Percentiles rank a stretch among this genome's conserved stretches.
phyloP scores from a whole-genome alignment of 371 early-diverging fungal genomes.

The Mycotypha africana region DNA sequence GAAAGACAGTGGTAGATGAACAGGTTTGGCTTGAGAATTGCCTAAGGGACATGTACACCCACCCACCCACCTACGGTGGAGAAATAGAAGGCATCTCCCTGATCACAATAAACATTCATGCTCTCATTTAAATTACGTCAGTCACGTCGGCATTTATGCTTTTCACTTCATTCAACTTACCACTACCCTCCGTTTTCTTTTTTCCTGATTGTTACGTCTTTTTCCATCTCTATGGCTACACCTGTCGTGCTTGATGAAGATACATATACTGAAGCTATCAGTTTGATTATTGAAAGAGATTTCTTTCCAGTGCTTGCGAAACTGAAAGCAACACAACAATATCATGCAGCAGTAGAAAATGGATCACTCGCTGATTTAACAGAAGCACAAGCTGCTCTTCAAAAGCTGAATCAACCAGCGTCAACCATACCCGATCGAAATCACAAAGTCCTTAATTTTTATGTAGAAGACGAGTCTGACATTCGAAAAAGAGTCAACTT shows the following conservation, averaged over 20 bases:
- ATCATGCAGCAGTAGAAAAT: slow-evolving; percentile 29
- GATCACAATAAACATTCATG: too few relatives aligned
- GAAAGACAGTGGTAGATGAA: too few relatives aligned
- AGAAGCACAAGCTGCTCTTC: slow-evolving; percentile 17
- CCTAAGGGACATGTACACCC: too few relatives aligned
- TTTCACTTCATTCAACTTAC: too few relatives aligned
- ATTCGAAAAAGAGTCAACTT: slow-evolving; percentile 39
- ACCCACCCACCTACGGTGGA: too few relatives aligned
- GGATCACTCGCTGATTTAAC: slow-evolving; percentile 23
- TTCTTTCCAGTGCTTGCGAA: slow-evolving; percentile 76
- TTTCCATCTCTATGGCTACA: slow-evolving; percentile 1
- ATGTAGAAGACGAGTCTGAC: slow-evolving; percentile 20
- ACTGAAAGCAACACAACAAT: slow-evolving; percentile 54
- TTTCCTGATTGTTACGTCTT: too few relatives aligned
- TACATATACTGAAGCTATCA: slow-evolving; percentile 70
- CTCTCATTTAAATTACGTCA: too few relatives aligned
- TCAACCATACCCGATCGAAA: background rate
- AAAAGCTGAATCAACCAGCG: background rate
- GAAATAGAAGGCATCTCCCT: too few relatives aligned
- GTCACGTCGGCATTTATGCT: too few relatives aligned
- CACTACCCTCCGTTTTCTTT: too few relatives aligned
- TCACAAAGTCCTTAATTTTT: slow-evolving; percentile 23
- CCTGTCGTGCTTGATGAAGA: slow-evolving; percentile 69
- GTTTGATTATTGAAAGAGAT: slow-evolving; percentile 78
- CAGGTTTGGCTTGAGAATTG: too few relatives aligned